Conservation (phyloP, 192 early-diverging fungal species). For the Coemansia asiatica region DNA sequence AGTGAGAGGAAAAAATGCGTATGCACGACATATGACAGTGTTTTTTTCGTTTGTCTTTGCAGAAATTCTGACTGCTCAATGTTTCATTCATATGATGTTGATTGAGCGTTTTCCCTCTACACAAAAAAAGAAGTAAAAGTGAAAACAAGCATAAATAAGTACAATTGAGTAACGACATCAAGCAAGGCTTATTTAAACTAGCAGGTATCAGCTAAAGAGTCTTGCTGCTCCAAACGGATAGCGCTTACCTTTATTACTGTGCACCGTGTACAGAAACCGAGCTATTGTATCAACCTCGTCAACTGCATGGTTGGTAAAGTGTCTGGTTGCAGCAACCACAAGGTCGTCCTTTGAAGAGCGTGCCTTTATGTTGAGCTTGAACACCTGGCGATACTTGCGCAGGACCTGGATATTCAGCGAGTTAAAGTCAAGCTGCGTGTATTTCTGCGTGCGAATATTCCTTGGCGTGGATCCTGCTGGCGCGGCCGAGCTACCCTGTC, state of each 20-base stretch:
- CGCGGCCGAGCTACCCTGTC: background rate
- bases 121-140: background rate
- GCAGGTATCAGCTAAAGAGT: background rate
- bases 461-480: background rate
- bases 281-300: slow-evolving; percentile 58
- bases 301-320: slow-evolving; percentile 43
- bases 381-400: slow-evolving; percentile 54
- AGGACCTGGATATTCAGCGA: slow-evolving; percentile 46
- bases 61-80: background rate
- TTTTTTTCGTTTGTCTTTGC: background rate
- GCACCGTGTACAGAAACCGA: slow-evolving; percentile 52
- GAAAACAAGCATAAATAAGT: background rate
- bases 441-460: slow-evolving; percentile 6
- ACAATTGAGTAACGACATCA: too few species aligned
- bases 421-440: slow-evolving; percentile 48
- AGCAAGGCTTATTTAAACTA: background rate
- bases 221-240: background rate
- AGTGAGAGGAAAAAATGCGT: background rate
- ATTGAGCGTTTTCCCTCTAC: slow-evolving; percentile 28
- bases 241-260: slow-evolving; percentile 42
- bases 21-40: background rate
- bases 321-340: slow-evolving; percentile 42
- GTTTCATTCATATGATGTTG: slow-evolving; percentile 11
- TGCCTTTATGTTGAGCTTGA: slow-evolving; percentile 56
- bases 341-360: slow-evolving; percentile 55